Base-by-base conservation (phyloP, 192 early-diverging fungal genomes). In the Umbelopsis vinacea region DNA sequence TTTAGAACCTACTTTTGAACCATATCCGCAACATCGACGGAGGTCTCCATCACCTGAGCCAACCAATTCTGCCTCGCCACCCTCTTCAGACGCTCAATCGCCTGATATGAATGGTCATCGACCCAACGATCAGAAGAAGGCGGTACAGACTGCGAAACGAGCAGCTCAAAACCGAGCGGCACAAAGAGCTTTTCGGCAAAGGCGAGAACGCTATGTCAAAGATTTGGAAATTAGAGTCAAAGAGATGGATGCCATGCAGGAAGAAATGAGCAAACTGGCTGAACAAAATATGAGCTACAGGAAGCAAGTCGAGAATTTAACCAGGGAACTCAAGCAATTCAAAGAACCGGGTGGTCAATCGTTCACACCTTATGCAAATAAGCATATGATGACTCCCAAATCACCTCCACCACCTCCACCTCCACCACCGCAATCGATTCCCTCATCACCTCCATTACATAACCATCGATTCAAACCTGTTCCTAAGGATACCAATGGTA, bases 121-220 rank as follows among this genome's bases (percentile, higher is more conserved):
- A 63, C 8, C 35, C 1, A 47, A 37, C 37, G 71, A 46, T 35
- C 26, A 46, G 26, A 40, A 46, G 37, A 46, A 46, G 40, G 21
- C 29, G 46, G 48, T 46, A 33, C 67, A 63, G 52, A 75, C 85
- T 15, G 81, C 86, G 37, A 94, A 94, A 78, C 87, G 95, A 74
- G 93, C 94, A 4, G 92, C 90, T 12, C 95, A 96, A 75, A 96
- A 96, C 78, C 87, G 95, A 19, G 93, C 93, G 3, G 95, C 95
- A 4, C 95, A 96, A 79, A 87, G 93, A 2, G 94, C 95, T 6
- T 96, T 96, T 80, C 89, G 95, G 46, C 92, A 96, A 79, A 89
- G 95, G 40, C 89, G 91, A 63, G 90, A 94, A 70, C 86, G 87
- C 73, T 93, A 96, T 75, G 87, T 95, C 24, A 87, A 90, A 70